These are phyloP conservation scores for Gracilariopsis chorda DNA, from an alignment of 23 red algal genomes.

Conservation along the genomic window DNA sequence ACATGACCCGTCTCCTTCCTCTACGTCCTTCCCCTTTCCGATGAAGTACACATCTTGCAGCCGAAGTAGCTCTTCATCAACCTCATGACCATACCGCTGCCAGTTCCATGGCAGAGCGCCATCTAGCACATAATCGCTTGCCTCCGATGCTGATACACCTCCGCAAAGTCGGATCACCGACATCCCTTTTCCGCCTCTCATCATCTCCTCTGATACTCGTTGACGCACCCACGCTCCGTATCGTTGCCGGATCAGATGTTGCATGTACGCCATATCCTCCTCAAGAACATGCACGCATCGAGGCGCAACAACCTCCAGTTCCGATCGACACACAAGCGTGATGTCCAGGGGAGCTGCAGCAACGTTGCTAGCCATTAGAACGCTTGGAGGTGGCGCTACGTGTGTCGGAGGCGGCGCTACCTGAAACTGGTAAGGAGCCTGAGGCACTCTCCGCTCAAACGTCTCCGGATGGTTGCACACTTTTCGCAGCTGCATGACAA, in stretches of 20 bases:
- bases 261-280: background rate
- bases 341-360: slow-evolving; percentile 38
- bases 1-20: background rate
- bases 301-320: slow-evolving; percentile 42
- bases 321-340: slow-evolving; percentile 37
- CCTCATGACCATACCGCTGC: background rate
- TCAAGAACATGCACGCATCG: slow-evolving; percentile 12
- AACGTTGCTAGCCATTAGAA: slow-evolving; percentile 44
- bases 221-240: slow-evolving; percentile 42
- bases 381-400: slow-evolving; percentile 67
- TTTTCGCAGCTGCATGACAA: slow-evolving; percentile 99
- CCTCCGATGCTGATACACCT: slow-evolving; percentile 30
- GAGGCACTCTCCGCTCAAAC: slow-evolving; percentile 79
- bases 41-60: slow-evolving; percentile 31
- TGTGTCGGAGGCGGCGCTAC: slow-evolving; percentile 56
- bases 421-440: slow-evolving; percentile 83
- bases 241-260: slow-evolving; percentile 6
- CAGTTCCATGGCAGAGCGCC: slow-evolving; percentile 34
- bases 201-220: background rate
- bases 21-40: background rate
- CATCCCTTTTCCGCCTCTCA: background rate
- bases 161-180: slow-evolving; percentile 23
- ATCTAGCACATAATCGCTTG: background rate
- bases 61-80: slow-evolving; percentile 43
- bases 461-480: slow-evolving; percentile 99